phyloP scores from a whole-genome alignment of 305 asterid species.

The Plantago rigida region DNA sequence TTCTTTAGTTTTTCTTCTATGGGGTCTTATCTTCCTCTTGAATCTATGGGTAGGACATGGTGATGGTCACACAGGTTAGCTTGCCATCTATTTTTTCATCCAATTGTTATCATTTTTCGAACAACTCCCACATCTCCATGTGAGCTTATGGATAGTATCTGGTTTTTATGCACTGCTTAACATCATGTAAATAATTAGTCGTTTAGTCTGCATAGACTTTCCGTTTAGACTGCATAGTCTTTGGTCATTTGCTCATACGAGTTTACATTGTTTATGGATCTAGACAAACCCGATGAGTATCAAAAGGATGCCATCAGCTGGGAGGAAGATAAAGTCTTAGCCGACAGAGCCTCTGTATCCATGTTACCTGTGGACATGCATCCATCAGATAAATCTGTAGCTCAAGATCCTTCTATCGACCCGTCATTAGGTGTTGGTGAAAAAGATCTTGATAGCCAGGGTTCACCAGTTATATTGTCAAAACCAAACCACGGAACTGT shows the following conservation, averaged over 20 bases:
- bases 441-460: slow-evolving; percentile 25
- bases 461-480: slow-evolving; percentile 24
- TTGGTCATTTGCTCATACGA: slow-evolving; percentile 19
- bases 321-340: slow-evolving; percentile 37
- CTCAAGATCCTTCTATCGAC: slow-evolving; percentile 25
- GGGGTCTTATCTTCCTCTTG: slow-evolving; percentile 70
- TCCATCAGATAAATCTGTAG: slow-evolving; percentile 25
- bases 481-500: slow-evolving; percentile 26
- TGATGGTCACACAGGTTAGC: slow-evolving; percentile 64
- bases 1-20: slow-evolving; percentile 46
- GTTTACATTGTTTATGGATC: slow-evolving; percentile 23
- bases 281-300: slow-evolving; percentile 44
- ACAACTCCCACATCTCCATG: slow-evolving; percentile 10
- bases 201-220: not conserved
- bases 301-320: slow-evolving; percentile 35
- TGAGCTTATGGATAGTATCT: not conserved
- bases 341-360: slow-evolving; percentile 28
- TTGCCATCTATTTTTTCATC: slow-evolving; percentile 10
- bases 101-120: not conserved
- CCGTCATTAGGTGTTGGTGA: slow-evolving; percentile 25
- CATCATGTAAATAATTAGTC: not conserved
- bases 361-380: slow-evolving; percentile 28
- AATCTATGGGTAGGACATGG: slow-evolving; percentile 68
- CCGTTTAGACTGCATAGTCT: not conserved
- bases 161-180: slow-evolving; percentile 5